A percentile compares a stretch with the other conserved stretches of the same genome.
Conservation (phyloP, 148 eudicot species). For the Simmondsia chinensis region DNA sequence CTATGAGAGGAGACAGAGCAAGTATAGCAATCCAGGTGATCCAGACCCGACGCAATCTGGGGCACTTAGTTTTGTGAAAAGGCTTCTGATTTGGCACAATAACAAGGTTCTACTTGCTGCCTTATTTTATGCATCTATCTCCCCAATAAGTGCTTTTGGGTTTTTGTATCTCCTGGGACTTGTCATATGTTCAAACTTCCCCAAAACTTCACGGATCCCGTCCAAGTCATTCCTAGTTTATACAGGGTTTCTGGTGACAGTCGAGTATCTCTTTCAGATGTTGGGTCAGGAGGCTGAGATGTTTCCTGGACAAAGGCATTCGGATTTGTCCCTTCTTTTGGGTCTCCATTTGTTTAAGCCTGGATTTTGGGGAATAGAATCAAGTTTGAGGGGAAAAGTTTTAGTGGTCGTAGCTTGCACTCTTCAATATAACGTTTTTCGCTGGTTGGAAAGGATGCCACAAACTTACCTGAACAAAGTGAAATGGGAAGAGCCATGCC, state of each 20-base stretch:
- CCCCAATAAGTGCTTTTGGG: constrained; percentile 86
- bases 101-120: constrained; percentile 68
- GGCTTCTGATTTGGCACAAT: constrained; percentile 93
- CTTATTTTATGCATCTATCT: constrained; percentile 82
- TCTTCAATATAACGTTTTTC: constrained; percentile 90
- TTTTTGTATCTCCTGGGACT: constrained; percentile 82
- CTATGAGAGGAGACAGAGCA: constrained; percentile 95
- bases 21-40: constrained; percentile 28
- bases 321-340: constrained; percentile 40
- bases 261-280: constrained; percentile 90
- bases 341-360: constrained; percentile 64
- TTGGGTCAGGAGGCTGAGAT: constrained; percentile 79
- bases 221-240: constrained; percentile 73
- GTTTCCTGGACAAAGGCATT: constrained; percentile 87
- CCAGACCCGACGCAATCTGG: constrained; percentile 47
- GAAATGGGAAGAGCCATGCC: constrained; percentile 90
- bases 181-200: constrained; percentile 46
- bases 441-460: constrained; percentile 80
- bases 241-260: constrained; percentile 60
- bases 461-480: constrained; percentile 24
- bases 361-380: constrained; percentile 86
- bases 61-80: constrained; percentile 51
- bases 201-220: constrained; percentile 88
- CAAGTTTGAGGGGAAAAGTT: constrained; percentile 76
- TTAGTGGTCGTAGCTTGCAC: constrained; percentile 88